Percentiles rank a stretch among this genome's conserved stretches.
Conservation (phyloP, 164 flowering plant genomes). For the Hamamelis virginiana region DNA sequence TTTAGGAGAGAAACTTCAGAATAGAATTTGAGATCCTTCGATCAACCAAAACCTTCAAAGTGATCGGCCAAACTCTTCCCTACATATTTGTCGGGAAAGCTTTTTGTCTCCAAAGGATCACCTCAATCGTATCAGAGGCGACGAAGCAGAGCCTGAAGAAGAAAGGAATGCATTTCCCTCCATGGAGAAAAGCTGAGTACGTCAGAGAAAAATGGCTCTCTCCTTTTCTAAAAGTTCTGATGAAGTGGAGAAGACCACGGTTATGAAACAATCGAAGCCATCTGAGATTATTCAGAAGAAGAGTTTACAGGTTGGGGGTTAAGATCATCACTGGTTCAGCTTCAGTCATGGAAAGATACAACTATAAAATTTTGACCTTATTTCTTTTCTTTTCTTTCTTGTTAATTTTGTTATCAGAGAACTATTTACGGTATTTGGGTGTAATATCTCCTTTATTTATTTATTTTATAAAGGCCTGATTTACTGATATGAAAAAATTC, state of each 20-base stretch:
- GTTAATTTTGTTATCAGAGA: constrained; percentile 11
- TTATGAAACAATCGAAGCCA: constrained; percentile 42
- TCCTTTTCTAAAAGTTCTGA: constrained; percentile 32
- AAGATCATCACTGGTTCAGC: constrained; percentile 69
- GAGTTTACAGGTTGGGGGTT: constrained; percentile 30
- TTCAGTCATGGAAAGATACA: constrained; percentile 54
- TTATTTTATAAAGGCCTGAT: constrained; percentile 46
- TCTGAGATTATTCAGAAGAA: constrained; percentile 48
- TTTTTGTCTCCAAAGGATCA: constrained; percentile 67
- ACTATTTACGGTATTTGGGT: constrained; percentile 4
- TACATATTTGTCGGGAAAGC: constrained; percentile 75
- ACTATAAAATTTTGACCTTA: constrained; percentile 27
- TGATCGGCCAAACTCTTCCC: constrained; percentile 66
- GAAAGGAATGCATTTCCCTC: constrained; percentile 84
- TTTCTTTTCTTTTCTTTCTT: constrained; percentile 8
- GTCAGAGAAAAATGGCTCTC: constrained; percentile 81
- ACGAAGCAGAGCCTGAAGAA: constrained; percentile 83
- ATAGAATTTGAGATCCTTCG: constrained; percentile 92
- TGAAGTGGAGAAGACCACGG: constrained; percentile 28
- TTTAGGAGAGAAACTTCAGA: too few species aligned
- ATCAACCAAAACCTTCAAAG: constrained; percentile 62
- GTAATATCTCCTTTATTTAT: constrained; percentile 32
- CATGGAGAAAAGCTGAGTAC: constrained; percentile 81
- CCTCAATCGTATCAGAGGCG: constrained; percentile 67
- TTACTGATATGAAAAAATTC: constrained; percentile 22